Evolutionary conservation across 1,284 basidiomycete genomes (phyloP).

Genomic region (Xerocomus cyaneibrunnescens): DNA sequence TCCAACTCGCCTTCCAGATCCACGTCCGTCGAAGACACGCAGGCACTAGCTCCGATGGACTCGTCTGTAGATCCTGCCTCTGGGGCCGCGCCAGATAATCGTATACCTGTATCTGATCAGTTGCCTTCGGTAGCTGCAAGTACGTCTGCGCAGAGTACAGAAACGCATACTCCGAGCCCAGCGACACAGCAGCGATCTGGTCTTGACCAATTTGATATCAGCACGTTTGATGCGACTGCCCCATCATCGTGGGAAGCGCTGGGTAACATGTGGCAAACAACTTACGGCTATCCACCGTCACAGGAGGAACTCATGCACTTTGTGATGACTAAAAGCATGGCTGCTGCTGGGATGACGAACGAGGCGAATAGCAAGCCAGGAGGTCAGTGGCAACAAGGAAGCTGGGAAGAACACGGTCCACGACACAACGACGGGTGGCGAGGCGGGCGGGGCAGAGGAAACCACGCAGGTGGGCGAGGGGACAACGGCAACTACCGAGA

Average conservation of each 20-base stretch:
- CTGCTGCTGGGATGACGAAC: constrained; percentile 23
- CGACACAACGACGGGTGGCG: constrained; percentile 17
- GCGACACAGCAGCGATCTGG: constrained; percentile 43
- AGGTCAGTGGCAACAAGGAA: constrained; percentile 26
- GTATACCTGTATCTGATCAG: constrained; percentile 48
- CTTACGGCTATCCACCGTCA: constrained; percentile 62
- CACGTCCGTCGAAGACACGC: constrained; percentile 35
- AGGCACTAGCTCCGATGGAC: constrained; percentile 35
- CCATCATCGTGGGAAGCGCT: constrained; percentile 73
- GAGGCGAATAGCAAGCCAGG: constrained; percentile 18
- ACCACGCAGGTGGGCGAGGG: constrained; percentile 33
- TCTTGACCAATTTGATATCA: constrained; percentile 64
- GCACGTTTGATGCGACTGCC: constrained; percentile 67
- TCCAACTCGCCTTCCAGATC: constrained; percentile 36
- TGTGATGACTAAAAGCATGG: constrained; percentile 47
- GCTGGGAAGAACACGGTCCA: constrained; percentile 15
- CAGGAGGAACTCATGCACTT: constrained; percentile 74
- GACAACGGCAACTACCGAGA: constrained; percentile 37
- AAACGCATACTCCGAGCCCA: constrained; percentile 38
- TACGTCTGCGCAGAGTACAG: constrained; percentile 46
- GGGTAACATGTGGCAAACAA: constrained; percentile 68
- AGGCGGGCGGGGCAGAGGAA: constrained; percentile 39
- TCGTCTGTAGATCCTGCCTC: constrained; percentile 41
- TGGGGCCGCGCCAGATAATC: constrained; percentile 41
- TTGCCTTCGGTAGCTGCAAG: constrained; percentile 50